phyloP scores from a whole-genome alignment of 805 yeast genomes.

The Wickerhamiella azyma region DNA sequence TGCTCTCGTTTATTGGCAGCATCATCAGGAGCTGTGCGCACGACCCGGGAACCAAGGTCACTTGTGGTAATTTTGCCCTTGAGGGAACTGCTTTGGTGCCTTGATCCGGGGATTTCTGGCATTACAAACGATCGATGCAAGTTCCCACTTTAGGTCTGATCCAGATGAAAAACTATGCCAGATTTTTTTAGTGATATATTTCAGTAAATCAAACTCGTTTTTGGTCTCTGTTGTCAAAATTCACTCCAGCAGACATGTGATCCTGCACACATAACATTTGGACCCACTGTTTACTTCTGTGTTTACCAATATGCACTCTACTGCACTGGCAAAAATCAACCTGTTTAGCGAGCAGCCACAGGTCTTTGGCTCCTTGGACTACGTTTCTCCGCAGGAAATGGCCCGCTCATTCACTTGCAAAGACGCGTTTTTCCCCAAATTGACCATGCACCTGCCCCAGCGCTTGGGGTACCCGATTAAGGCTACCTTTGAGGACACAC shows the following conservation, averaged over 20 bases:
- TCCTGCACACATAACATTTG: background rate
- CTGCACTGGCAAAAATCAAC: slow-evolving; percentile 13
- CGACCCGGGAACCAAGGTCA: slow-evolving; percentile 51
- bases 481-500: slow-evolving; percentile 24
- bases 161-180: too few relatives aligned
- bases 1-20: background rate
- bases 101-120: background rate
- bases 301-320: background rate
- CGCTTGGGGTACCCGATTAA: slow-evolving; percentile 18
- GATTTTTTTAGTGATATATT: too few relatives aligned
- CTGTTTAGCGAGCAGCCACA: slow-evolving; percentile 18
- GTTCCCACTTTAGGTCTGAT: background rate
- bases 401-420: slow-evolving; percentile 18
- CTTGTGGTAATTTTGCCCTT: slow-evolving; percentile 44
- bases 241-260: background rate
- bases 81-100: background rate
- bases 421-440: slow-evolving; percentile 18
- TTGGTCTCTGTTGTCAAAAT: background rate
- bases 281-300: background rate
- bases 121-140: background rate
- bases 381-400: slow-evolving; percentile 15
- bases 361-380: slow-evolving; percentile 22
- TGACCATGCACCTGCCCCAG: slow-evolving; percentile 16
- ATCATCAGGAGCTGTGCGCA: slow-evolving; percentile 14
- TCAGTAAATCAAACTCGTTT: too few relatives aligned